Percentiles rank a stretch among this genome's conserved stretches.
Evolutionary conservation across 768 basidiomycete species (phyloP).

Genomic region (Galerina sulciceps): DNA sequence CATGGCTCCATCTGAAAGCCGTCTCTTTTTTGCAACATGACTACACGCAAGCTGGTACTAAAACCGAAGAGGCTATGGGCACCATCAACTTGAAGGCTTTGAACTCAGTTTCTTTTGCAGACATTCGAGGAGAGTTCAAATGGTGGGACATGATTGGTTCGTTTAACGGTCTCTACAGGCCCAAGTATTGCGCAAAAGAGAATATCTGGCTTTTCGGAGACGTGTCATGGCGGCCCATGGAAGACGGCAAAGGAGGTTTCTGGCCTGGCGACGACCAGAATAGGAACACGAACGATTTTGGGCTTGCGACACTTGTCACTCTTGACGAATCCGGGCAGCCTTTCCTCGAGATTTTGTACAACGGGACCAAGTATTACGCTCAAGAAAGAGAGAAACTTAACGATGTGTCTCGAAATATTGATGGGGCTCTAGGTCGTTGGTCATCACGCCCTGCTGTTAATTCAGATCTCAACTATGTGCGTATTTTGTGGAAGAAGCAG

Average conservation of each 20-base stretch:
- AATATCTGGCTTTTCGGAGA: neutral
- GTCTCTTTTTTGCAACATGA: neutral
- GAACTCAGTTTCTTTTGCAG: neutral
- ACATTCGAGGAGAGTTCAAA: neutral
- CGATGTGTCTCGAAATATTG: neutral
- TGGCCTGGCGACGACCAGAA: neutral
- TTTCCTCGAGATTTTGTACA: constrained; percentile 1
- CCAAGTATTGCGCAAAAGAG: neutral
- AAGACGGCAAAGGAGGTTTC: neutral
- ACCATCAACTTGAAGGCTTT: too few species aligned
- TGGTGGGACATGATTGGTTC: constrained; percentile 5
- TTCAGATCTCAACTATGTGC: neutral
- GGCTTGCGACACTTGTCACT: neutral
- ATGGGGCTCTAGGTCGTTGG: too few species aligned
- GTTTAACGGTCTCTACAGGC: neutral
- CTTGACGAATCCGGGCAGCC: neutral
- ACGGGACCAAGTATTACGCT: neutral
- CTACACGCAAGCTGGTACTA: neutral
- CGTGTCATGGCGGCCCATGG: neutral
- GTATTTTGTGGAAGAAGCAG: neutral
- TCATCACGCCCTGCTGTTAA: neutral
- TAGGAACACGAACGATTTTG: neutral
- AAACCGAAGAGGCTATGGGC: neutral
- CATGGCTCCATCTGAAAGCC: constrained; percentile 1
- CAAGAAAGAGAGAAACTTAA: neutral